phyloP scores from a whole-genome alignment of 768 basidiomycete species.

The Lactarius tabidus region DNA sequence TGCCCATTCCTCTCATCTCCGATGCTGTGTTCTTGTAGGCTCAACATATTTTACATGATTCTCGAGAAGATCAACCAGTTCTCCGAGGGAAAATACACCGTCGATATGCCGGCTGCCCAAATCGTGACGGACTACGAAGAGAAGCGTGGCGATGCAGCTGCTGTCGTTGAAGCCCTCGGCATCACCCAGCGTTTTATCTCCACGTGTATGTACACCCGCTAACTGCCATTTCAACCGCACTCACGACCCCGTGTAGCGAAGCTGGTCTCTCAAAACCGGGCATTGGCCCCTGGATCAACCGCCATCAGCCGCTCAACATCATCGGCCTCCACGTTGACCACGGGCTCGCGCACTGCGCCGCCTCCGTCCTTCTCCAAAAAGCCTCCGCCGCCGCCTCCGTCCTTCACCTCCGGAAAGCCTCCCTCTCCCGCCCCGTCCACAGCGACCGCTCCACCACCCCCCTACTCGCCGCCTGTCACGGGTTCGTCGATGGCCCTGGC shows the following conservation, averaged over 20 bases:
- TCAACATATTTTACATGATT: constrained; percentile 92
- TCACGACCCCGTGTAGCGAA: constrained; percentile 44
- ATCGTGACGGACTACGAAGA: constrained; percentile 75
- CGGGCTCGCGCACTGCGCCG: constrained; percentile 26
- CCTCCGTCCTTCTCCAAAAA: constrained; percentile 21
- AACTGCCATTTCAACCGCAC: background rate
- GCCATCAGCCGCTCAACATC: constrained; percentile 21
- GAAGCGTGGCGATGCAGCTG: constrained; percentile 79
- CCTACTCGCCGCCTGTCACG: constrained; percentile 33
- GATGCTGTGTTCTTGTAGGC: constrained; percentile 40
- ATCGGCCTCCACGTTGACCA: constrained; percentile 26
- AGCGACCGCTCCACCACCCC: constrained; percentile 39
- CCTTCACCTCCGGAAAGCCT: constrained; percentile 42
- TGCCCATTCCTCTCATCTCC: background rate
- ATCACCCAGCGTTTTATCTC: constrained; percentile 84
- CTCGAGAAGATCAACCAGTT: constrained; percentile 92
- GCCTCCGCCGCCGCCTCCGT: constrained; percentile 27
- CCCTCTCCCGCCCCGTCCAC: constrained; percentile 28
- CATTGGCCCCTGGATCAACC: background rate
- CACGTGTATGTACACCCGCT: constrained; percentile 68
- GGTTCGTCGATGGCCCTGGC: constrained; percentile 38
- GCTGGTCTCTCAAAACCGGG: constrained; percentile 56
- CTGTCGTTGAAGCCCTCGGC: constrained; percentile 69
- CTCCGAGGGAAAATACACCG: constrained; percentile 71
- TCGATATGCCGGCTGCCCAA: constrained; percentile 58